Evolutionary conservation across 306 rosid species (phyloP).

Genomic region (Trifolium pratense): DNA sequence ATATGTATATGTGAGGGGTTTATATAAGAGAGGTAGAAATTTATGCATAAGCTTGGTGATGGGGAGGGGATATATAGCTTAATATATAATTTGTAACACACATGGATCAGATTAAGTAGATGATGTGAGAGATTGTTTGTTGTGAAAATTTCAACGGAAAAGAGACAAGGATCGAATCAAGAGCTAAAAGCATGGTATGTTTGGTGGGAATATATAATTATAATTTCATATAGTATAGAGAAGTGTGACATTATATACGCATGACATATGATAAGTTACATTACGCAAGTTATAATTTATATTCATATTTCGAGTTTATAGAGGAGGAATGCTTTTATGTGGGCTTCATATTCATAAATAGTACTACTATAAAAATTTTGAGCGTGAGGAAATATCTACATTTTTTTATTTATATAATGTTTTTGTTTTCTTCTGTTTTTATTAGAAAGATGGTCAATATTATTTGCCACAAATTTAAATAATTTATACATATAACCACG

Average conservation of each 20-base stretch:
- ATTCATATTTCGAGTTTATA: not conserved
- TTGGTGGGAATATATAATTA: constrained; percentile 6
- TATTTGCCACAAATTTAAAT: not conserved
- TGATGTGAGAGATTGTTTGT: constrained; percentile 18
- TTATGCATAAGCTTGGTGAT: constrained; percentile 11
- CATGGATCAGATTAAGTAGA: not conserved
- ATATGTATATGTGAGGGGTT: constrained; percentile 12
- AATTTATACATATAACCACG: constrained; percentile 1
- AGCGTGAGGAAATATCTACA: constrained; percentile 1
- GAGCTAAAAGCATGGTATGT: constrained; percentile 5
- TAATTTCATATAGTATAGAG: not conserved
- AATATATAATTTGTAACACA: constrained; percentile 25
- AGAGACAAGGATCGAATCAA: constrained; percentile 31
- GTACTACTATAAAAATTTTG: not conserved
- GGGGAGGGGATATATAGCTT: constrained; percentile 16
- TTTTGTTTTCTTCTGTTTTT: constrained; percentile 16
- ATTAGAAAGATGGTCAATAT: not conserved
- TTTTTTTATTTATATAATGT: not conserved
- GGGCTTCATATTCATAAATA: not conserved
- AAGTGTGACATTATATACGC: not conserved
- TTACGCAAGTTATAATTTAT: not conserved
- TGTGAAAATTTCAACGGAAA: constrained; percentile 43
- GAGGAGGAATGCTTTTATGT: not conserved
- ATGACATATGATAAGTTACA: constrained; percentile 3
- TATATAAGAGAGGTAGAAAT: constrained; percentile 28